phyloP scores from a whole-genome alignment of 176 grass and related monocot species.

The Triticum turgidum region DNA sequence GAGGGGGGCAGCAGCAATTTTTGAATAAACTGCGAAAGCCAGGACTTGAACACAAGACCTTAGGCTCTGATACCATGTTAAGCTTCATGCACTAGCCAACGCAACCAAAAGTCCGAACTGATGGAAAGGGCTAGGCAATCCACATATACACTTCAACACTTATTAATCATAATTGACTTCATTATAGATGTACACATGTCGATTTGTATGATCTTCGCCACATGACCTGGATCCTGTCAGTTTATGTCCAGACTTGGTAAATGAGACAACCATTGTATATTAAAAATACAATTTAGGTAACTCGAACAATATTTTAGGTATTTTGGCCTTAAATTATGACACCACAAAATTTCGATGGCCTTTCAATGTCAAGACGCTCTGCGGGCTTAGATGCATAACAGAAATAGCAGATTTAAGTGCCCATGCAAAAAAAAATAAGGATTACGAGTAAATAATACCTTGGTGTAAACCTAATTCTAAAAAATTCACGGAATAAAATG shows the following conservation, averaged over 20 bases:
- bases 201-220: background rate
- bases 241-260: background rate
- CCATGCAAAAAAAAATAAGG: background rate
- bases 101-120: too few species aligned
- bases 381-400: background rate
- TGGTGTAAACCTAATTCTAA: slow-evolving; percentile 53
- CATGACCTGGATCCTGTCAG: background rate
- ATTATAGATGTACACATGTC: background rate
- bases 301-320: background rate
- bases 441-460: slow-evolving; percentile 40
- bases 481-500: slow-evolving; percentile 38
- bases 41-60: too few species aligned
- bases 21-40: too few species aligned
- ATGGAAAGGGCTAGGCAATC: too few species aligned
- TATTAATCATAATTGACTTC: background rate
- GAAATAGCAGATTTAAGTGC: background rate
- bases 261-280: background rate
- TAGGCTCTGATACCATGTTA: too few species aligned
- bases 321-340: background rate
- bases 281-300: background rate
- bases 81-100: too few species aligned
- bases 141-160: too few species aligned
- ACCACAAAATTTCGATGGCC: background rate
- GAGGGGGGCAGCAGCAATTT: too few species aligned
- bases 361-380: background rate